Conservation (phyloP, 192 early-diverging fungal genomes). For the Coemansia sp. region DNA sequence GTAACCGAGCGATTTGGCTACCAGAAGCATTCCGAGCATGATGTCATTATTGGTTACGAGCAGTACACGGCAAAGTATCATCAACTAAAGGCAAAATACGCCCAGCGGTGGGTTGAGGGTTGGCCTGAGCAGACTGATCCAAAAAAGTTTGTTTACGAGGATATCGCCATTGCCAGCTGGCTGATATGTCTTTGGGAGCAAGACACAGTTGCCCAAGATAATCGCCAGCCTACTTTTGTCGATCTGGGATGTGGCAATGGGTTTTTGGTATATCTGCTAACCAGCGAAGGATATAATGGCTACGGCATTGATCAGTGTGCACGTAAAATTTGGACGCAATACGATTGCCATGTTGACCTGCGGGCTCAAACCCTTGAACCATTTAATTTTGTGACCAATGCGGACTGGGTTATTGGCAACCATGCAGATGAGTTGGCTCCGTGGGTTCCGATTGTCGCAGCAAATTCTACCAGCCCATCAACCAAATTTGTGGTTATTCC, state of each 20-base stretch:
- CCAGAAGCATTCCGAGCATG: slow-evolving; percentile 66
- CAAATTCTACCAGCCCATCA: slow-evolving; percentile 21
- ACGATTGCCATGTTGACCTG: slow-evolving; percentile 47
- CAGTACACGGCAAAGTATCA: slow-evolving; percentile 64
- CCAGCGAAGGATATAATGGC: slow-evolving; percentile 68
- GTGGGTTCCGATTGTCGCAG: slow-evolving; percentile 80
- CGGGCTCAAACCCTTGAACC: slow-evolving; percentile 61
- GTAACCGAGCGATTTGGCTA: slow-evolving; percentile 71
- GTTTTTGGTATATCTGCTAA: slow-evolving; percentile 70
- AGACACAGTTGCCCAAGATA: slow-evolving; percentile 5
- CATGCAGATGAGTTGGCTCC: slow-evolving; percentile 86
- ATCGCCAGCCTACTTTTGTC: slow-evolving; percentile 61
- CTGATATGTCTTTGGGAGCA: slow-evolving; percentile 72
- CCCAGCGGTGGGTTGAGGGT: slow-evolving; percentile 61
- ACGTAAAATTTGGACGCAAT: slow-evolving; percentile 74
- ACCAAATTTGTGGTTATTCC: slow-evolving; percentile 72
- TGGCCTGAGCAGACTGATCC: slow-evolving; percentile 88
- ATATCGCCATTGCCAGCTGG: slow-evolving; percentile 83
- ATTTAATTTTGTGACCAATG: slow-evolving; percentile 14
- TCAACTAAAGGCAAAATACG: slow-evolving; percentile 68
- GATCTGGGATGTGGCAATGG: slow-evolving; percentile 90
- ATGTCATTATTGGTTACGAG: slow-evolving; percentile 70
- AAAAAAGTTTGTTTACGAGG: slow-evolving; percentile 82
- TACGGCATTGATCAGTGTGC: slow-evolving; percentile 72
- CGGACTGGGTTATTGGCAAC: slow-evolving; percentile 83